These are phyloP conservation scores for Aquilaria sinensis DNA, from an alignment of 345 rosid species.

Conservation along the genomic window DNA sequence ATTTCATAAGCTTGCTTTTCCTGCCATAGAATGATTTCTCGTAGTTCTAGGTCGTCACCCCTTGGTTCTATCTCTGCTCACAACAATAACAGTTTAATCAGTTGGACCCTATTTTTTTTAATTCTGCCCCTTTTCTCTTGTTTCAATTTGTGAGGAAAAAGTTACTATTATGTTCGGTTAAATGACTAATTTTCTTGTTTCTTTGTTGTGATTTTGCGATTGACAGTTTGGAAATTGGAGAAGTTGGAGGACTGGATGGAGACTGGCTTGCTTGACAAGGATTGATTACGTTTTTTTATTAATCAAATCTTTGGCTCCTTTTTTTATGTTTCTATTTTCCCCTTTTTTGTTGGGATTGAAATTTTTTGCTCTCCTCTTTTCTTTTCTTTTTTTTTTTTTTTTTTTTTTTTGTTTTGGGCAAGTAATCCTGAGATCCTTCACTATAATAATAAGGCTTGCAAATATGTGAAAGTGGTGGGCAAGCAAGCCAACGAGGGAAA, in stretches of 20 bases:
- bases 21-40: too few species aligned
- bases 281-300: slow-evolving; percentile 48
- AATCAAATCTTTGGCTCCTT: slow-evolving; percentile 53
- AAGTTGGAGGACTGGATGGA: slow-evolving; percentile 81
- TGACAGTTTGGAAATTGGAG: slow-evolving; percentile 91
- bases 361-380: slow-evolving; percentile 6
- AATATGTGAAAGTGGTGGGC: slow-evolving; percentile 23
- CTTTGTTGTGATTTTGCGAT: slow-evolving; percentile 8
- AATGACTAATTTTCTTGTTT: too few species aligned
- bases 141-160: not conserved
- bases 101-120: too few species aligned
- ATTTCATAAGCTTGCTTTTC: too few species aligned
- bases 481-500: slow-evolving; percentile 25
- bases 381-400: slow-evolving; percentile 5
- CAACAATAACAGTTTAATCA: too few species aligned
- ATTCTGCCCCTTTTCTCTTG: not conserved
- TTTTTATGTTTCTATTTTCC: slow-evolving; percentile 7
- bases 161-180: too few species aligned
- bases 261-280: slow-evolving; percentile 89
- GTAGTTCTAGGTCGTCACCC: too few species aligned
- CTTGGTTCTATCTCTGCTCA: too few species aligned
- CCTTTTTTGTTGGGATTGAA: slow-evolving; percentile 3
- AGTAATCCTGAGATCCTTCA: slow-evolving; percentile 8
- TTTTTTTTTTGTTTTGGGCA: slow-evolving; percentile 2
- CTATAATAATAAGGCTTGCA: slow-evolving; percentile 46